Percentiles rank a stretch among this genome's conserved stretches.
These are phyloP conservation scores for Pseudogymnoascus sp. DNA, from an alignment of 2,329 filamentous ascomycete species.

Conservation along the genomic window DNA sequence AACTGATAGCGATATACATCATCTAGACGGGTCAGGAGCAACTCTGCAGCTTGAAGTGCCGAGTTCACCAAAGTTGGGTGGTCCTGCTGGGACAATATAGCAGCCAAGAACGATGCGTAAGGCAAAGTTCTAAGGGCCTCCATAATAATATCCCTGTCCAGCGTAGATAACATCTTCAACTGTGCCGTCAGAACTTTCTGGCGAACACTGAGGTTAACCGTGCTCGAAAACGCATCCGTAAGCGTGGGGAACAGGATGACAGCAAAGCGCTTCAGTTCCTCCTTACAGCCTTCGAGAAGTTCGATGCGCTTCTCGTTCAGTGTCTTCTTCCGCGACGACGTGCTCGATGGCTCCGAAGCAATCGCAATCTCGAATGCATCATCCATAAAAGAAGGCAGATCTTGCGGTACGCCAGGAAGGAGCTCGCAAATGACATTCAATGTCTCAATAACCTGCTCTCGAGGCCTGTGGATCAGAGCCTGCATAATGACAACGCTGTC, in stretches of 20 bases:
- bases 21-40: conserved; percentile 76
- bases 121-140: conserved; percentile 82
- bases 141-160: conserved; percentile 76
- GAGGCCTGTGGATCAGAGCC: conserved; percentile 86
- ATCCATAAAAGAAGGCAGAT: conserved; percentile 35
- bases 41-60: conserved; percentile 80
- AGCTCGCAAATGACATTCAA: conserved; percentile 96
- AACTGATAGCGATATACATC: conserved; percentile 92
- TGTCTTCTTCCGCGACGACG: conserved; percentile 41
- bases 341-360: conserved; percentile 33
- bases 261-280: conserved; percentile 83
- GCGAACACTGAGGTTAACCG: conserved; percentile 86
- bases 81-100: conserved; percentile 91
- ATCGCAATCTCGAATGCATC: conserved; percentile 37
- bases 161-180: conserved; percentile 91
- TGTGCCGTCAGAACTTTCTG: conserved; percentile 95
- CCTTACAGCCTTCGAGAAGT: conserved; percentile 71
- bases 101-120: conserved; percentile 90
- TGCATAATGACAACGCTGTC: conserved; percentile 99
- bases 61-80: conserved; percentile 79
- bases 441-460: conserved; percentile 94
- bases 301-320: conserved; percentile 75
- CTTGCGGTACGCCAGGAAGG: conserved; percentile 62
- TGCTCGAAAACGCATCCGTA: conserved; percentile 95
- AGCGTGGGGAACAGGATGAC: conserved; percentile 89